phyloP scores from a whole-genome alignment of 441 rosid genomes.

The Brassica hybrid region DNA sequence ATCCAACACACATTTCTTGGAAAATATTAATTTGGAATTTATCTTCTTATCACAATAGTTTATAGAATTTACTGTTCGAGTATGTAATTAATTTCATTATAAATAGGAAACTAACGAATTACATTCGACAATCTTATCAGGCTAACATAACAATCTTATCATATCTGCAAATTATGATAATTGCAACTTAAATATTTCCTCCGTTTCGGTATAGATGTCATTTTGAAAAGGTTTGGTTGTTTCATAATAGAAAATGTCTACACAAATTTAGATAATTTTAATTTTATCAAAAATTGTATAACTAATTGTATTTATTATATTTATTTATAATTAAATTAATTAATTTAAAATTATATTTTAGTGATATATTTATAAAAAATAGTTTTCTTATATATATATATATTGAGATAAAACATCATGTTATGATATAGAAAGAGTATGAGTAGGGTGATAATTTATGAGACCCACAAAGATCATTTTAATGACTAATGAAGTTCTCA shows the following conservation, averaged over 20 bases:
- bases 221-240: too few relatives aligned
- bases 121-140: not conserved
- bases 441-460: not conserved
- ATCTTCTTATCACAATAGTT: not conserved
- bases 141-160: not conserved
- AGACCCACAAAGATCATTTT: constrained; percentile 12
- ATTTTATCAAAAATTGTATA: too few relatives aligned
- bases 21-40: not conserved
- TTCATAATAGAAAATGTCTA: too few relatives aligned
- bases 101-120: not conserved
- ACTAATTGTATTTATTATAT: too few relatives aligned
- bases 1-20: not conserved
- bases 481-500: constrained; percentile 23
- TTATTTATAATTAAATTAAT: too few relatives aligned
- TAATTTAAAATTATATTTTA: too few relatives aligned
- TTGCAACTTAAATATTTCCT: not conserved
- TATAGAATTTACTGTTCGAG: not conserved
- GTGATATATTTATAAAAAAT: too few relatives aligned
- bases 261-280: too few relatives aligned
- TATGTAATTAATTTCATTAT: not conserved
- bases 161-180: not conserved
- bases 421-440: too few relatives aligned
- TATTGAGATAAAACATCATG: too few relatives aligned
- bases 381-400: too few relatives aligned
- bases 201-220: too few relatives aligned